Evolutionary conservation across 495 filamentous ascomycete genomes (phyloP).

Genomic region (Xylaria flabelliformis): DNA sequence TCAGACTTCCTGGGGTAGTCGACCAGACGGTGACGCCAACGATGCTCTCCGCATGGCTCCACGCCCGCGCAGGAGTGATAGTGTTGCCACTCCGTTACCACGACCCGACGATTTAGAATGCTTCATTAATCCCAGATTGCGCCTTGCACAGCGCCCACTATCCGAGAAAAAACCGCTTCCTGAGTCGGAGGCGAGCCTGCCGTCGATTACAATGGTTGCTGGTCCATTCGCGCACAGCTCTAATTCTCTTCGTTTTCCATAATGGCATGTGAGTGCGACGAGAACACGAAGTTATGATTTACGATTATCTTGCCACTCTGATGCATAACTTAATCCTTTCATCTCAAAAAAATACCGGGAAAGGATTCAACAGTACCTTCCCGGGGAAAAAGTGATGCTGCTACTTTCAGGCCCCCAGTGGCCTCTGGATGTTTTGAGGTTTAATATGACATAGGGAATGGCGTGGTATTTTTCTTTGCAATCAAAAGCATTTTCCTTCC

Average conservation of each 20-base stretch:
- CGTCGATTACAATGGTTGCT: slow-evolving; percentile 31
- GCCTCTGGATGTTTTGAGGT: slow-evolving; percentile 7
- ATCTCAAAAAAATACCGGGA: background rate
- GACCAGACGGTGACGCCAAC: slow-evolving; percentile 69
- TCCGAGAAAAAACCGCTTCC: slow-evolving; percentile 34
- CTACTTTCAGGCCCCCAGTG: background rate
- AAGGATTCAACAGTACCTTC: slow-evolving; percentile 21
- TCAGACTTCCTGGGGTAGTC: slow-evolving; percentile 73
- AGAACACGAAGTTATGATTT: slow-evolving; percentile 27
- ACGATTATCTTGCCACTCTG: slow-evolving; percentile 15
- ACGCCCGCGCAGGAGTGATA: slow-evolving; percentile 54
- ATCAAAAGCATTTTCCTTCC: slow-evolving; percentile 16
- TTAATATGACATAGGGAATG: slow-evolving; percentile 11
- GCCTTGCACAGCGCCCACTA: slow-evolving; percentile 14
- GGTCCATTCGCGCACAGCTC: slow-evolving; percentile 5
- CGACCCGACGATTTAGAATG: slow-evolving; percentile 37
- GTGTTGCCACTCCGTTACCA: slow-evolving; percentile 52
- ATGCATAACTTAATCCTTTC: slow-evolving; percentile 15
- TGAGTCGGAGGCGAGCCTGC: slow-evolving; percentile 27
- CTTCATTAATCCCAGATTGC: slow-evolving; percentile 29
- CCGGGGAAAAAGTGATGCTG: background rate
- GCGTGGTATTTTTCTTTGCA: slow-evolving; percentile 14
- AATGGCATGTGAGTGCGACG: background rate
- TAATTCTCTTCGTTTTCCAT: slow-evolving; percentile 6
- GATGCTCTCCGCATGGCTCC: slow-evolving; percentile 62